Conservation (phyloP, 1,284 basidiomycete species). For the Microbotryum lychnidis-dioicae region DNA sequence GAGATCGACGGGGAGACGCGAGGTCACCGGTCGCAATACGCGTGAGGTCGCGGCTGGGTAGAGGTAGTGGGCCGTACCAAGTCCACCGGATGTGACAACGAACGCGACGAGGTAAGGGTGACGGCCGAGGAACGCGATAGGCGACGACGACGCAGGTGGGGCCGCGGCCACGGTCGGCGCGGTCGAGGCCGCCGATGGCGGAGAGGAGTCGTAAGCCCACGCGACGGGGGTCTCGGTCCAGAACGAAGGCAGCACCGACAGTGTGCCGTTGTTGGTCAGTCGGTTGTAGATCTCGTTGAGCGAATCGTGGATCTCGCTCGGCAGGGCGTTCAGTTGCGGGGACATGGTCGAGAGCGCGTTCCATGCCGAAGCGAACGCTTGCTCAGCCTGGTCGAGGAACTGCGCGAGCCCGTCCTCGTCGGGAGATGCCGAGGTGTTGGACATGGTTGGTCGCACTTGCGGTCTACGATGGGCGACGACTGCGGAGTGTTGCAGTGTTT, state of each 20-base stretch:
- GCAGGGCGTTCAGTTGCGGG: constrained; percentile 14
- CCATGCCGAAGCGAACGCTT: no score
- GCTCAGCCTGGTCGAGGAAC: no score
- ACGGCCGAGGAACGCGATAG: neutral
- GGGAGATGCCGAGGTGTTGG: no score
- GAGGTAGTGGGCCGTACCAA: constrained; percentile 11
- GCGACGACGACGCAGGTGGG: neutral
- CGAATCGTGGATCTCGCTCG: constrained; percentile 6
- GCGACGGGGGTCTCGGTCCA: constrained; percentile 2
- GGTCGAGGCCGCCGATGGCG: neutral
- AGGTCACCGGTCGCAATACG: constrained; percentile 4
- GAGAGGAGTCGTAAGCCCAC: constrained; percentile 1
- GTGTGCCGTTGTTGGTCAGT: constrained; percentile 22
- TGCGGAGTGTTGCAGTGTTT: no score
- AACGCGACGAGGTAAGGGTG: constrained; percentile 2
- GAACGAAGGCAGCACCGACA: constrained; percentile 5
- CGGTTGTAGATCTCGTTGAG: constrained; percentile 9
- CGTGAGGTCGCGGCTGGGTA: neutral
- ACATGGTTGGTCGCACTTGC: no score
- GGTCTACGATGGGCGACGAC: no score
- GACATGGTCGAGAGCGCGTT: constrained; percentile 3
- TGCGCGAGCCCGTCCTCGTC: no score
- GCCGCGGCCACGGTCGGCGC: neutral
- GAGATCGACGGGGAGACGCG: neutral
- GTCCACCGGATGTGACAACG: constrained; percentile 1